A percentile compares a stretch with the other conserved stretches of the same genome.
Conservation (phyloP, 2,329 filamentous ascomycete species). For the Epichloe typhina region DNA sequence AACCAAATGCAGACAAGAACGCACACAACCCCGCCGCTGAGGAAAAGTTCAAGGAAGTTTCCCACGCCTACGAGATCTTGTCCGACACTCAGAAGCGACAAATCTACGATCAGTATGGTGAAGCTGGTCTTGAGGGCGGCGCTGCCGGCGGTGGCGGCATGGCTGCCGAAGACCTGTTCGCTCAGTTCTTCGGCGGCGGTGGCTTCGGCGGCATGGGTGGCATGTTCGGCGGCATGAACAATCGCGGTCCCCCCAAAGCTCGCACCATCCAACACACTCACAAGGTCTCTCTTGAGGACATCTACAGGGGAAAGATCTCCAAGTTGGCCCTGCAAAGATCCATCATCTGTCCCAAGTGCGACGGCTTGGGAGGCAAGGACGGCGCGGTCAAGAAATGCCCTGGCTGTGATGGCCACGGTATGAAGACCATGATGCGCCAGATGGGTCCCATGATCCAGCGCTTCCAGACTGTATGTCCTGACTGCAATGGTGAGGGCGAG, state of each 20-base stretch:
- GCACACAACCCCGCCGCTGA: conserved; percentile 82
- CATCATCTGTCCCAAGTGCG: conserved; percentile 89
- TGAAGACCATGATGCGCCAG: conserved; percentile 99
- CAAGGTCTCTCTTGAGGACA: conserved; percentile 95
- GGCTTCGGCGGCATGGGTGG: conserved; percentile 51
- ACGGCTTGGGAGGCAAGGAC: conserved; percentile 90
- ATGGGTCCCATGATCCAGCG: conserved; percentile 99
- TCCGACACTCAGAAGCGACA: conserved; percentile 84
- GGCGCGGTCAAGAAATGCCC: conserved; percentile 89
- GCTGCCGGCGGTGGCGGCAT: conserved; percentile 66
- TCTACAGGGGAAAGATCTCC: conserved; percentile 95
- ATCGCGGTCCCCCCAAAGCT: conserved; percentile 72
- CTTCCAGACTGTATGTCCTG: conserved; percentile 97
- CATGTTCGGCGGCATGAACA: conserved; percentile 65
- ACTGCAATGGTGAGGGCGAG: conserved; percentile 96
- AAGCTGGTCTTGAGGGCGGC: conserved; percentile 88
- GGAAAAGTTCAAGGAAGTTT: conserved; percentile 97
- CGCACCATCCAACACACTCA: conserved; percentile 96
- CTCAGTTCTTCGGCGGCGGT: conserved; percentile 85
- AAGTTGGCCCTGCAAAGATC: conserved; percentile 96
- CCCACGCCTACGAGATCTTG: conserved; percentile 88
- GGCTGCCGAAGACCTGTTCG: conserved; percentile 91
- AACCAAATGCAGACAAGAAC: conserved; percentile 66
- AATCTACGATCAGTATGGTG: conserved; percentile 94
- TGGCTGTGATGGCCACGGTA: conserved; percentile 85